phyloP scores from a whole-genome alignment of 352 stramenopile species.

The Halophytophthora batemanensis region DNA sequence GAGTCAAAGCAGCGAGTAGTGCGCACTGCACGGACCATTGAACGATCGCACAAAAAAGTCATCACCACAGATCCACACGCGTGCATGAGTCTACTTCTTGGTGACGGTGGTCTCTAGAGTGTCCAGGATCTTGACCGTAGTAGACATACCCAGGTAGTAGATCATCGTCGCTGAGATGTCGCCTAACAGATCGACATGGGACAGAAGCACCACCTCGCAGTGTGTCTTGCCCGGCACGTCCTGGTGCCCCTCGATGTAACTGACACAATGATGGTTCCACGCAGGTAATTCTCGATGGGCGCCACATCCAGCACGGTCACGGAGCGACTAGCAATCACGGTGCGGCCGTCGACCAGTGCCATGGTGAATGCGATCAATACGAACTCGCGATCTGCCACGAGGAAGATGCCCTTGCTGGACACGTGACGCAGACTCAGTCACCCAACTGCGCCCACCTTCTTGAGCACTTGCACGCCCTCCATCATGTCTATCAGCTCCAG shows the following conservation, averaged over 20 bases:
- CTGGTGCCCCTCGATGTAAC: slow-evolving; percentile 71
- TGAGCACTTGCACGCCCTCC: too few relatives aligned
- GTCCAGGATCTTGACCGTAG: slow-evolving; percentile 77
- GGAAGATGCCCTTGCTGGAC: slow-evolving; percentile 80
- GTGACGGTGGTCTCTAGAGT: slow-evolving; percentile 58
- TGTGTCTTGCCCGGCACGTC: slow-evolving; percentile 54
- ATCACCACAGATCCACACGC: too few relatives aligned
- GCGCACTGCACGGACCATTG: too few relatives aligned
- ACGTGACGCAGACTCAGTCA: too few relatives aligned
- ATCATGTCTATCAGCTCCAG: too few relatives aligned
- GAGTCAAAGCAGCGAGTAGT: too few relatives aligned
- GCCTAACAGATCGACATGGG: too few relatives aligned
- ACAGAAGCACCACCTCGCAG: slow-evolving; percentile 67
- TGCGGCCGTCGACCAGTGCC: slow-evolving; percentile 46
- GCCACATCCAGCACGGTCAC: slow-evolving; percentile 44
- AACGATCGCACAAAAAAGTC: too few relatives aligned
- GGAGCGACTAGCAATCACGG: slow-evolving; percentile 68
- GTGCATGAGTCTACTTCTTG: slow-evolving; percentile 20
- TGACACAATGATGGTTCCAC: slow-evolving; percentile 66
- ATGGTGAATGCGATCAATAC: slow-evolving; percentile 61
- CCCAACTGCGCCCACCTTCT: too few relatives aligned
- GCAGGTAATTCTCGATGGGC: slow-evolving; percentile 56
- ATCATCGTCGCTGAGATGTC: too few relatives aligned
- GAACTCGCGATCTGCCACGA: slow-evolving; percentile 70
- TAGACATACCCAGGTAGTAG: slow-evolving; percentile 84